Base-by-base conservation (phyloP, 1,284 basidiomycete species). In the Gymnopus androsaceus region DNA sequence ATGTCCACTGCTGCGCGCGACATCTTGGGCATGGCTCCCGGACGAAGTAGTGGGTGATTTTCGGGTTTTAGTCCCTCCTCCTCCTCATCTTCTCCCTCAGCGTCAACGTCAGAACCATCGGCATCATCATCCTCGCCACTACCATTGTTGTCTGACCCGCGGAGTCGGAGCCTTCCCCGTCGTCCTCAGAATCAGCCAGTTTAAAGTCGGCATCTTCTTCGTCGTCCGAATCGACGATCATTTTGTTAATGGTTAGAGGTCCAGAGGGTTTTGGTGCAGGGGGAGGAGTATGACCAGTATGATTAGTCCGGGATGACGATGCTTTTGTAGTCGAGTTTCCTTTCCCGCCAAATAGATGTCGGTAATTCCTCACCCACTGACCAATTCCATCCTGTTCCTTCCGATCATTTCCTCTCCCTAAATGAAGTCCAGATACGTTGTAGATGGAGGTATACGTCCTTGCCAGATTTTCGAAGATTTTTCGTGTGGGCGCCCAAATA, bases 11-110 rank as follows among this genome's bases (percentile, higher is more conserved):
- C 82, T 2, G 84, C 83, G 51, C 77, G 79, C 33, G 83, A 85
- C 81, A 90, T 84, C 47, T 73, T 72, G 3, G 86, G 86, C 78
- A 90, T 79, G 7, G 85, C 84, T 19, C 86, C 87, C 0, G 83
- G 80, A 12, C 80, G 75, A 57, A 90, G 66, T 2, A 90, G 72
- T 1, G 87, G 87, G 66, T 89, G 87, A 49, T 76, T 73, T 23
- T 75, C 75, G 4, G 79, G 79, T 44, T 81, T 75, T 21, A 88
- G 70, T 47, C 75, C 75, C 1, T 72, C 73, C 1, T 69, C 73
- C 19, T 67, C 75, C 0, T 69, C 76, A 5, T 63, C 65, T 11
- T 64, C 70, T 21, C 69, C 68, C 3, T 59, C 65, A 14, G 61
- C 69, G 15, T 57, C 70, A 17, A 58, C 65, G 31, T 62, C 69